Evolutionary conservation across 2,329 filamentous ascomycete genomes (phyloP).

Genomic region (Ustulina deusta): DNA sequence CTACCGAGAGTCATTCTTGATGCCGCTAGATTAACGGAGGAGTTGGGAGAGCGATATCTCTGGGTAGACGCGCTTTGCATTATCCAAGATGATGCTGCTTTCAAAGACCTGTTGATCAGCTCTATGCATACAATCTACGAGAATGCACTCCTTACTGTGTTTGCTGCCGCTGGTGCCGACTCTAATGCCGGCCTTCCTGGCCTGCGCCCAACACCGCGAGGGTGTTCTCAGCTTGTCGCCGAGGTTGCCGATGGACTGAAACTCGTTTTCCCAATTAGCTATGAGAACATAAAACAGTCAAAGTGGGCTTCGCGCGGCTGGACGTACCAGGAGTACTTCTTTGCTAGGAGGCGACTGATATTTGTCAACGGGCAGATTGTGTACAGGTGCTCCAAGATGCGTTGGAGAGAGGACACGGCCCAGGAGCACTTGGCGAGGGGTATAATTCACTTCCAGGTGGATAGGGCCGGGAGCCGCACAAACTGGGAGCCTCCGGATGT

Average conservation of each 20-base stretch:
- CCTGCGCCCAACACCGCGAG: neutral
- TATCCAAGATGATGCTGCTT: neutral
- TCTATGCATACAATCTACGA: neutral
- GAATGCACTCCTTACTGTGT: neutral
- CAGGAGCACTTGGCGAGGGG: neutral
- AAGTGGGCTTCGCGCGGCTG: neutral
- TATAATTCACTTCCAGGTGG: neutral
- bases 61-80: constrained; percentile 8
- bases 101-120: neutral
- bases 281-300: neutral
- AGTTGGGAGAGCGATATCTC: neutral
- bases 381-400: neutral
- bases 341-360: no score
- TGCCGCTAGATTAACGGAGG: neutral
- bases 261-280: neutral
- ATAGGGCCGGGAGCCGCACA: neutral
- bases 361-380: neutral
- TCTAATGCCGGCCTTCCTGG: neutral
- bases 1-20: neutral
- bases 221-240: neutral
- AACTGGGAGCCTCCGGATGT: no score
- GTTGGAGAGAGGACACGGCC: neutral
- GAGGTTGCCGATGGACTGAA: neutral
- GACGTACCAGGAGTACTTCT: constrained; percentile 2
- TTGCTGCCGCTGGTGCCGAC: constrained; percentile 6